phyloP scores from a whole-genome alignment of 1,139 yeast species.

The Pichia cactophila region DNA sequence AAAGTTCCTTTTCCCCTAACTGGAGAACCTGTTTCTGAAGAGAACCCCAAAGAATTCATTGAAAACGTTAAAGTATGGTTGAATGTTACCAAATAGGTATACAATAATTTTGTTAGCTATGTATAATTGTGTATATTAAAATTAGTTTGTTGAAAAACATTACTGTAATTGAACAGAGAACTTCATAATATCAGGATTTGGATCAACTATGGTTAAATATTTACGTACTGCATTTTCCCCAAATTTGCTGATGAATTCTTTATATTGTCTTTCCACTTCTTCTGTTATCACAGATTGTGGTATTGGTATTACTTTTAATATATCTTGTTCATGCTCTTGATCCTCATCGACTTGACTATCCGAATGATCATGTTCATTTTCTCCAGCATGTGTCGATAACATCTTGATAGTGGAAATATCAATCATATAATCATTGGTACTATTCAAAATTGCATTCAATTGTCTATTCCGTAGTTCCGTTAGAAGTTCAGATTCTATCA shows the following conservation, averaged over 20 bases:
- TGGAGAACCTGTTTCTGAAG: constrained; percentile 4
- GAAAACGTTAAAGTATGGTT: constrained; percentile 21
- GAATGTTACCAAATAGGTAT: constrained; percentile 12
- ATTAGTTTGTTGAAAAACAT: neutral
- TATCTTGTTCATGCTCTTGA: constrained; percentile 7
- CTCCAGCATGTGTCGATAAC: constrained; percentile 7
- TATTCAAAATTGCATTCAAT: constrained; percentile 24
- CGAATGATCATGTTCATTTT: neutral
- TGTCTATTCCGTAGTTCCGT: constrained; percentile 25
- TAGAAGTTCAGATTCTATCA: constrained; percentile 18
- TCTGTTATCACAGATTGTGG: constrained; percentile 9
- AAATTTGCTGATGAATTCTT: constrained; percentile 7
- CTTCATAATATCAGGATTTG: neutral
- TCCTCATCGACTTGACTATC: constrained; percentile 4
- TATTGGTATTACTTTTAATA: constrained; percentile 8
- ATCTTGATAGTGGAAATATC: constrained; percentile 17
- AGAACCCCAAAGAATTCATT: constrained; percentile 8
- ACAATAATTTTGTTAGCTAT: neutral
- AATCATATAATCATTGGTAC: constrained; percentile 27
- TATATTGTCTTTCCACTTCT: constrained; percentile 12
- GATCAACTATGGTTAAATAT: constrained; percentile 1
- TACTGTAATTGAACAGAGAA: constrained; percentile 3
- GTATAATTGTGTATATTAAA: constrained; percentile 1
- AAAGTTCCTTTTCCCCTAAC: constrained; percentile 23
- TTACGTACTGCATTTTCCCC: constrained; percentile 9